These are phyloP conservation scores for Penstemon davidsonii DNA, from an alignment of 257 asterid species.

Conservation along the genomic window DNA sequence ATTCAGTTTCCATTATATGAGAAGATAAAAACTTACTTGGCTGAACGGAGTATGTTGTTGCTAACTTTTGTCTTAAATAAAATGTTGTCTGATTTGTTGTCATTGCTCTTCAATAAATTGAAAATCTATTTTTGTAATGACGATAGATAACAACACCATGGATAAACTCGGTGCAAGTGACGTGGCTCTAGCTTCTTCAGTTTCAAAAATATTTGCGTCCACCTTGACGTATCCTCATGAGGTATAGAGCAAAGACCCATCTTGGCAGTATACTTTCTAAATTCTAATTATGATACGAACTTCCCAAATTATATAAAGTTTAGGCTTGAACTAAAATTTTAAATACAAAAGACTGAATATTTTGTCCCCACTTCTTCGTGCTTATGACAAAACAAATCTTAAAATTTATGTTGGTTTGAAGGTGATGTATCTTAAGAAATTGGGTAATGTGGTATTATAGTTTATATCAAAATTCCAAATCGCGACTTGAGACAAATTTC, in stretches of 20 bases:
- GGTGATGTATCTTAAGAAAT: too few relatives aligned
- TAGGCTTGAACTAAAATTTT: too few relatives aligned
- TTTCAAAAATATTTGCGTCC: conserved; percentile 90
- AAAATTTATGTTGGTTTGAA: too few relatives aligned
- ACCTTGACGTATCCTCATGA: conserved; percentile 94
- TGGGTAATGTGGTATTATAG: too few relatives aligned
- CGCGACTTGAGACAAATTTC: too few relatives aligned
- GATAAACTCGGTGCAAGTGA: conserved; percentile 74
- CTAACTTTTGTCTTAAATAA: neutral
- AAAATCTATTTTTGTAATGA: conserved; percentile 21
- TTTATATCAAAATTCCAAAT: too few relatives aligned
- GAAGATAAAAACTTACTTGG: conserved; percentile 76
- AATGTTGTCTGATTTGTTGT: conserved; percentile 11
- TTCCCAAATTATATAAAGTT: too few relatives aligned
- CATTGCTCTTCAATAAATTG: conserved; percentile 18
- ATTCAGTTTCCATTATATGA: conserved; percentile 93
- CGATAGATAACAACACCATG: conserved; percentile 62
- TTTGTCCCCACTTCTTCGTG: neutral
- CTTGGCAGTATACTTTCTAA: neutral
- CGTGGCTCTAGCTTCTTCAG: conserved; percentile 89
- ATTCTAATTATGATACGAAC: too few relatives aligned
- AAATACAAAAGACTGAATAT: too few relatives aligned
- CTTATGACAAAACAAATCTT: neutral
- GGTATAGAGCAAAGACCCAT: conserved; percentile 43
- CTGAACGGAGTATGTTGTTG: conserved; percentile 52